phyloP scores from a whole-genome alignment of 2,329 filamentous ascomycete genomes.

The Paracoccidioides brasiliensis region DNA sequence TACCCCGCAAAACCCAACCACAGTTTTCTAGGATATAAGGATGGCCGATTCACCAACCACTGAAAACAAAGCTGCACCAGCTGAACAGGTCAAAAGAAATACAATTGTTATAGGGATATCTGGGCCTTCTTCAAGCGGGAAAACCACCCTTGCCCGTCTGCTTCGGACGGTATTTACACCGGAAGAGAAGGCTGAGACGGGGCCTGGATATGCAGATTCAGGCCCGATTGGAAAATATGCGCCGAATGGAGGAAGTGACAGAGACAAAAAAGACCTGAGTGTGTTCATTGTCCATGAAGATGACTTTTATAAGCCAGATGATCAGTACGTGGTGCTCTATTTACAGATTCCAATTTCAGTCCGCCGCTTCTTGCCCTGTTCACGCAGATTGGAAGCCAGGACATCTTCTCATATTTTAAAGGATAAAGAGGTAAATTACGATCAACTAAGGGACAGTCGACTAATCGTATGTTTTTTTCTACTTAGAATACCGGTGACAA shows the following conservation, averaged over 20 bases:
- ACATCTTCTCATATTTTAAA: not conserved
- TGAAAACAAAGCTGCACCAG: not conserved
- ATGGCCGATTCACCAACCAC: not conserved
- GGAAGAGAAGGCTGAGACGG: not conserved
- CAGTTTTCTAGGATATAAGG: not conserved
- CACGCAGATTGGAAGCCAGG: not conserved
- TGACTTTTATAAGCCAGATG: slow-evolving; percentile 82
- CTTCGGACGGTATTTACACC: slow-evolving; percentile 65
- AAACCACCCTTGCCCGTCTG: slow-evolving; percentile 81
- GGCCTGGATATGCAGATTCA: not conserved
- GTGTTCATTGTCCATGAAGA: slow-evolving; percentile 81
- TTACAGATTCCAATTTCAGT: not conserved
- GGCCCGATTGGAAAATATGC: not conserved
- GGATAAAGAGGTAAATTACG: not conserved
- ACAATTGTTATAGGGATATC: slow-evolving; percentile 53
- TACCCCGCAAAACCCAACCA: not conserved
- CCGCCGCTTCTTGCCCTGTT: not conserved
- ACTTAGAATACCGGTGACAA: slow-evolving; percentile 31
- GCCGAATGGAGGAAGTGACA: not conserved
- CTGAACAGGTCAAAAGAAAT: not conserved
- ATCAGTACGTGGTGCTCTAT: slow-evolving; percentile 40
- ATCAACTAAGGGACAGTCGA: not conserved
- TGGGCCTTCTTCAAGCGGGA: slow-evolving; percentile 83
- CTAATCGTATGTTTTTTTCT: not conserved
- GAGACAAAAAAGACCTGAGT: slow-evolving; percentile 12